Conservation (phyloP, 1,284 basidiomycete species). For the Neotropicomus parvogracilis region DNA sequence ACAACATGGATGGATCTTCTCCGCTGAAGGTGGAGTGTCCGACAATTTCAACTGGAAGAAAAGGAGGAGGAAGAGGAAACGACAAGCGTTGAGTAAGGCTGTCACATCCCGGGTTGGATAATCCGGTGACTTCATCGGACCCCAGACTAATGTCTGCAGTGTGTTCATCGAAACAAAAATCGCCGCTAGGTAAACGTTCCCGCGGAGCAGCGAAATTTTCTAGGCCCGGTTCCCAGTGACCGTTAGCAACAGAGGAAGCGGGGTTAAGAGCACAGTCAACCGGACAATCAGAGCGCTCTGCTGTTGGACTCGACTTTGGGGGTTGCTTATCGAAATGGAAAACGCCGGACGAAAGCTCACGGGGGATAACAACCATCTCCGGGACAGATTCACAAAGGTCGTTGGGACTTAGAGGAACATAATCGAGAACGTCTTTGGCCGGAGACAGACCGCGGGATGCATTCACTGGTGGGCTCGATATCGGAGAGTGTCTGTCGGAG, state of each 20-base stretch:
- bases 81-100: conserved; percentile 11
- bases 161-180: neutral
- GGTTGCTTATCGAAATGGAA: neutral
- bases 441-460: neutral
- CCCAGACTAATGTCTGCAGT: neutral
- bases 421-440: neutral
- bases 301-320: no score
- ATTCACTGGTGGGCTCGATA: neutral
- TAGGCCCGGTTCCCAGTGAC: neutral
- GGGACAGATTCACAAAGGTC: neutral
- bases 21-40: conserved; percentile 4
- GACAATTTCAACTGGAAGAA: conserved; percentile 6
- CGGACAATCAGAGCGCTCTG: neutral
- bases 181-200: neutral
- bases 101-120: neutral
- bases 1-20: neutral
- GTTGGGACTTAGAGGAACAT: neutral
- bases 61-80: conserved; percentile 22
- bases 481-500: neutral
- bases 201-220: neutral
- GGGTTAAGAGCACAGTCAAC: neutral
- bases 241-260: neutral
- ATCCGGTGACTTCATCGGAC: conserved; percentile 1
- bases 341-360: conserved; percentile 1
- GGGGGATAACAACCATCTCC: neutral